Conservation (phyloP, 225 moss, liverwort and hornwort genomes). For the Neckera pumila region DNA sequence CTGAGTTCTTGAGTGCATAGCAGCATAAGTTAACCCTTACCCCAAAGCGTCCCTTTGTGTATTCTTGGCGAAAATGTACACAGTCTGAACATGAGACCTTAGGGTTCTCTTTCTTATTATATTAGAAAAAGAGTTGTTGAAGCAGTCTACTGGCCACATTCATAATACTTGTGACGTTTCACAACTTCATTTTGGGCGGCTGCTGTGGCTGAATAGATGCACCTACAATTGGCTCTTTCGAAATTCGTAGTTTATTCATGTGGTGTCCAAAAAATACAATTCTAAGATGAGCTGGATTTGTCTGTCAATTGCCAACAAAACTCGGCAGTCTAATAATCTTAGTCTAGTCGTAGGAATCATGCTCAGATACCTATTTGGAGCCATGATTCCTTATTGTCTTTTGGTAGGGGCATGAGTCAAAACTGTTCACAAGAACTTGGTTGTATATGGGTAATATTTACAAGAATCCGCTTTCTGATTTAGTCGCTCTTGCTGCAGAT, state of each 20-base stretch:
- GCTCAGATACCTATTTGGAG: not conserved
- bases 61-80: not conserved
- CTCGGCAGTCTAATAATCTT: not conserved
- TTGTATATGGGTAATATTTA: not conserved
- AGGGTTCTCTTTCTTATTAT: not conserved
- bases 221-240: not conserved
- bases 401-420: not conserved
- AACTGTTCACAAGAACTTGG: not conserved
- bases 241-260: not conserved
- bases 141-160: not conserved
- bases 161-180: not conserved
- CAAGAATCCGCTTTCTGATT: not conserved
- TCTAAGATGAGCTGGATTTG: not conserved
- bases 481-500: slow-evolving; percentile 19
- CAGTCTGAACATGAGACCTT: not conserved
- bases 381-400: not conserved
- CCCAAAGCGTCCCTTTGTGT: not conserved
- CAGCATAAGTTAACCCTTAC: not conserved
- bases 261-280: not conserved
- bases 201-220: not conserved
- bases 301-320: not conserved
- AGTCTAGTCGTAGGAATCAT: not conserved
- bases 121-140: not conserved
- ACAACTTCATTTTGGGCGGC: not conserved
- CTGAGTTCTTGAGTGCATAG: not conserved